phyloP scores from a whole-genome alignment of 192 early-diverging fungal species.

The Gorgonomyces haynaldii region DNA sequence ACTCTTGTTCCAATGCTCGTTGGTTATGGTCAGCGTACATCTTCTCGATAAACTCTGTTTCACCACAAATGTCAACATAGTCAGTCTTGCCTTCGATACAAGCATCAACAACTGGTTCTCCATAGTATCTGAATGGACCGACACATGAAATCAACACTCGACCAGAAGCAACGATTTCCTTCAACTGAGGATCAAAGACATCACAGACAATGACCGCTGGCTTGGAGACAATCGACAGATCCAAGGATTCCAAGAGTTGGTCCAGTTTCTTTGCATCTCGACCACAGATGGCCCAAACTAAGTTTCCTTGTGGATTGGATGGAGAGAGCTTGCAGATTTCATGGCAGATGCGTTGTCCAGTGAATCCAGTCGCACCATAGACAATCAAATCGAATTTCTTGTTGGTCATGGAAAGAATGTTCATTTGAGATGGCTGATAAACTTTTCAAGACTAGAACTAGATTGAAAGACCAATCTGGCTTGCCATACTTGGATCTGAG shows the following conservation, averaged over 20 bases:
- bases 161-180: neutral
- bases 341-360: slow-evolving; percentile 1
- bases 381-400: neutral
- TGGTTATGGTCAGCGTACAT: slow-evolving; percentile 46
- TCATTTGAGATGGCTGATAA: no score
- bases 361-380: slow-evolving; percentile 5
- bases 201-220: slow-evolving; percentile 34
- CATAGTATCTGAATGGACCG: slow-evolving; percentile 56
- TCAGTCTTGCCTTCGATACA: slow-evolving; percentile 41
- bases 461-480: neutral
- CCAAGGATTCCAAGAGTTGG: no score
- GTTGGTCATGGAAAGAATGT: neutral
- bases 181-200: slow-evolving; percentile 14
- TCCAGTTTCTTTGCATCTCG: no score
- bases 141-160: slow-evolving; percentile 43
- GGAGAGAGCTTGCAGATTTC: no score
- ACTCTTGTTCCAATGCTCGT: slow-evolving; percentile 29
- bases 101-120: slow-evolving; percentile 47
- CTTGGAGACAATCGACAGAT: no score
- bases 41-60: slow-evolving; percentile 55
- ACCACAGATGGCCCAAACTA: no score
- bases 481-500: neutral
- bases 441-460: no score
- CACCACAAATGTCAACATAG: slow-evolving; percentile 53
- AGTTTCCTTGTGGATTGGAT: no score